Conservation (phyloP, 805 yeast genomes). For the Trichomonascus vanleenenianus region DNA sequence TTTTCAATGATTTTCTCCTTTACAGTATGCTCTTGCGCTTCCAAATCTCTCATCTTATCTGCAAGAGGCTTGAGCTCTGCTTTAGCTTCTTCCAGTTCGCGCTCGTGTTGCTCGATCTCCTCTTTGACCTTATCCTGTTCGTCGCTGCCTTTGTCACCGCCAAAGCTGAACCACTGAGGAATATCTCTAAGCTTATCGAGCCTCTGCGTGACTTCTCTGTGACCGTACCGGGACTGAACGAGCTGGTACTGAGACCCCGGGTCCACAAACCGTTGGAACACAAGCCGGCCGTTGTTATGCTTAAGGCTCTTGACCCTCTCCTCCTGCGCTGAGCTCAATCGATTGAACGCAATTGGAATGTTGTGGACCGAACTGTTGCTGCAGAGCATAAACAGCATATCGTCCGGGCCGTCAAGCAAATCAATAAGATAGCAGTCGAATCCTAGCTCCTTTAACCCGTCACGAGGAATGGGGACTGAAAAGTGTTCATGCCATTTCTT, state of each 20-base stretch:
- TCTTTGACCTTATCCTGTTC: conserved; percentile 2
- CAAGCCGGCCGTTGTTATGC: conserved; percentile 31
- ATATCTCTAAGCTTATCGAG: too few relatives aligned
- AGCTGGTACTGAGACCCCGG: neutral
- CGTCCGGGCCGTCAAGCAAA: conserved; percentile 60
- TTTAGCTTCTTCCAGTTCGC: too few relatives aligned
- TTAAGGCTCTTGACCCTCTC: neutral
- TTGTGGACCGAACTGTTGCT: conserved; percentile 38
- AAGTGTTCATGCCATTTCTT: conserved; percentile 19
- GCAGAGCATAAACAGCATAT: conserved; percentile 66
- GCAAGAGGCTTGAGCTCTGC: too few relatives aligned
- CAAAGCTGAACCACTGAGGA: neutral
- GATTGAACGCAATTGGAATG: conserved; percentile 49
- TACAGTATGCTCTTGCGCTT: too few relatives aligned
- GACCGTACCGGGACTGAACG: conserved; percentile 3
- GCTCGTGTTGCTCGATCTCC: neutral
- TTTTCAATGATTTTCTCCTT: too few relatives aligned
- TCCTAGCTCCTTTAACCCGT: conserved; percentile 41
- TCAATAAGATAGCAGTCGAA: conserved; percentile 79
- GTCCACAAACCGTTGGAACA: conserved; percentile 10
- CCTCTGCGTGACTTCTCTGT: neutral
- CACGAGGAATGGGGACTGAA: conserved; percentile 11
- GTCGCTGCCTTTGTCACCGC: neutral
- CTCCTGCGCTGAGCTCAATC: conserved; percentile 28
- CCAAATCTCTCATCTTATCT: too few relatives aligned